Base-by-base conservation (phyloP, 2,329 filamentous ascomycete species). In the Ceratocystiopsis minuta region DNA sequence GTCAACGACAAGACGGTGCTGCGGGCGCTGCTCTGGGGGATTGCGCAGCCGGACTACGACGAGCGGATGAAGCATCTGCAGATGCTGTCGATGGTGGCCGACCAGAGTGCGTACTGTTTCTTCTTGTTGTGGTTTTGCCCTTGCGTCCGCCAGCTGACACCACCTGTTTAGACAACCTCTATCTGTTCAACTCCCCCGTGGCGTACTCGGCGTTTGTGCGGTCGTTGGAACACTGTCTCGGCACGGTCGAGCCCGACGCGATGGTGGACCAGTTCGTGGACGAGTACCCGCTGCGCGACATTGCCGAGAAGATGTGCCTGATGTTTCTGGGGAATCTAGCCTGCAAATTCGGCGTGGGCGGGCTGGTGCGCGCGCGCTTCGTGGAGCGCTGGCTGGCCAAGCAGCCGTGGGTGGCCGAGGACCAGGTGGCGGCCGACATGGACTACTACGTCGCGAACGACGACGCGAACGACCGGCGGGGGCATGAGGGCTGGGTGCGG, bases 341-440 rank as follows among this genome's bases (percentile, higher is more conserved):
- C n/a, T 67, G 65, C 45, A 70, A 71, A 46, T 71, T 72, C 49
- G 68, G 72, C 16, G 60, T 68, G 2, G 64, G 66, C 20, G 67
- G 67, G 41, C 58, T 85, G 16, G 60, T 78, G 43, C 65, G 72
- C 53, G 74, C 77, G 34, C 67, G 68, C 7, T 73, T 87, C 47
- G 67, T 87, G 34, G 75, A 78, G 46, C 74, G 72, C 43, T 87
- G 81, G 81, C 67, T 87, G n/a, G 69, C 65, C 32, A 75, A 72
- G 50, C 83, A 86, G 55, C 70, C 74, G 9, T 86, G 80, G 64
- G 80, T 79, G 16, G 60, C 65, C 16, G 59, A 58, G 1, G 59
- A 66, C 20, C 4, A 4, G 20, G 20, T 20, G 20, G 20, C 20
- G 4, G 20, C 20, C 4, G 20, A 7, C 20, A 20, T 20, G 20